A percentile compares a stretch with the other conserved stretches of the same genome.
These are phyloP conservation scores for Venturia effusa DNA, from an alignment of 2,329 filamentous ascomycete species.

Conservation along the genomic window DNA sequence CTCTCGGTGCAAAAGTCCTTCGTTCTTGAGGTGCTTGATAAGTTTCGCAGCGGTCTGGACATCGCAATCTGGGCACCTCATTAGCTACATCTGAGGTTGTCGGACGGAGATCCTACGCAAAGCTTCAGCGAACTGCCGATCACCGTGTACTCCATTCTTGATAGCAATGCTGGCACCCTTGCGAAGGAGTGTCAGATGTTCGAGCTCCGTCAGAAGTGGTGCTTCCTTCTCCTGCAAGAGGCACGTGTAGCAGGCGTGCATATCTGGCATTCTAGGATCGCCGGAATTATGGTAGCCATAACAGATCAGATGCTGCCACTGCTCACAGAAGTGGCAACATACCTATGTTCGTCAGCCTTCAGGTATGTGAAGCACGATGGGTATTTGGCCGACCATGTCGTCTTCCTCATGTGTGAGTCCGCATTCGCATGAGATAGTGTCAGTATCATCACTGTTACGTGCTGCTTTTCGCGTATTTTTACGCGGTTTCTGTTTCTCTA, in stretches of 20 bases:
- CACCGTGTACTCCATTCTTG: conserved; percentile 14
- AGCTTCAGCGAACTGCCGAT: conserved; percentile 14
- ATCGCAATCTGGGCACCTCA: conserved; percentile 15
- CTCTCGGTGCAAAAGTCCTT: conserved; percentile 12
- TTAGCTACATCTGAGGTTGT: neutral
- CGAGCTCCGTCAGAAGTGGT: conserved; percentile 14
- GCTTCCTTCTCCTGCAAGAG: conserved; percentile 22
- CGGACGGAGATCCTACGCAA: conserved; percentile 14
- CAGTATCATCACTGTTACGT: neutral
- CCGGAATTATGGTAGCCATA: conserved; percentile 30
- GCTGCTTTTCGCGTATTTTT: conserved; percentile 19
- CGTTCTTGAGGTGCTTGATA: conserved; percentile 13
- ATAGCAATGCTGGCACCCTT: conserved; percentile 17
- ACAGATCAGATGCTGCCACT: conserved; percentile 36
- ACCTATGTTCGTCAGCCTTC: conserved; percentile 20
- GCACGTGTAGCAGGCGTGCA: conserved; percentile 38
- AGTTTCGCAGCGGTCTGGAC: conserved; percentile 14
- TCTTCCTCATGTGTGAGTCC: conserved; percentile 27
- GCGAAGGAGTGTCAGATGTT: conserved; percentile 15
- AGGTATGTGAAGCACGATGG: neutral
- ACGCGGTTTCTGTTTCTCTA: conserved; percentile 17
- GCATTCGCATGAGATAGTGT: conserved; percentile 30
- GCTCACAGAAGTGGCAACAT: conserved; percentile 33
- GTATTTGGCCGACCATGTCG: conserved; percentile 27
- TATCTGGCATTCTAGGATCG: conserved; percentile 28